phyloP scores from a whole-genome alignment of 768 basidiomycete species.

The Termitomyces sp. region DNA sequence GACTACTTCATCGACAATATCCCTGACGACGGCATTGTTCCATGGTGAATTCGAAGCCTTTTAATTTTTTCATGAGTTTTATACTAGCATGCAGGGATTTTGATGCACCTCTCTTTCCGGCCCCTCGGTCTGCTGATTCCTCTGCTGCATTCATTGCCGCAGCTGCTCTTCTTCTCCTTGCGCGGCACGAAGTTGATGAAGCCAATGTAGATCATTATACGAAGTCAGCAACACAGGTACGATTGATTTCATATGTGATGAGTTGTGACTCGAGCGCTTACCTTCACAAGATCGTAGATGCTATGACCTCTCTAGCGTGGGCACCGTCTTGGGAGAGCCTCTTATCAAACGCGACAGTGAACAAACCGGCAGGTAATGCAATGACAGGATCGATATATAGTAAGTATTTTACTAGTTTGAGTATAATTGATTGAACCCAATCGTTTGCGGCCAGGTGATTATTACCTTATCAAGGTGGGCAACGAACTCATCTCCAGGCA shows the following conservation, averaged over 20 bases:
- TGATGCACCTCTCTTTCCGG: conserved; percentile 53
- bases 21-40: conserved; percentile 58
- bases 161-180: conserved; percentile 54
- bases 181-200: conserved; percentile 33
- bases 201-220: conserved; percentile 35
- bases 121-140: conserved; percentile 58
- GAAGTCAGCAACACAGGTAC: conserved; percentile 44
- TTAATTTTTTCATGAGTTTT: not conserved
- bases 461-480: conserved; percentile 54
- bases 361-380: conserved; percentile 13
- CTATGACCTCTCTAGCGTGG: conserved; percentile 15
- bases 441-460: conserved; percentile 40
- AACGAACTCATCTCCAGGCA: conserved; percentile 46
- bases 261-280: not conserved
- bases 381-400: conserved; percentile 24
- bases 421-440: not conserved
- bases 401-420: conserved; percentile 13
- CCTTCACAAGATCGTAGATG: conserved; percentile 10
- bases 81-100: conserved; percentile 50
- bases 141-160: conserved; percentile 64
- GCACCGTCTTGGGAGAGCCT: conserved; percentile 16
- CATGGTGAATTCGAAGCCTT: conserved; percentile 41
- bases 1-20: conserved; percentile 55
- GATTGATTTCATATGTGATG: not conserved
- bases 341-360: conserved; percentile 16